These are phyloP conservation scores for Barnettozyma wickerhamii DNA, from an alignment of 805 yeast species.

Conservation along the genomic window DNA sequence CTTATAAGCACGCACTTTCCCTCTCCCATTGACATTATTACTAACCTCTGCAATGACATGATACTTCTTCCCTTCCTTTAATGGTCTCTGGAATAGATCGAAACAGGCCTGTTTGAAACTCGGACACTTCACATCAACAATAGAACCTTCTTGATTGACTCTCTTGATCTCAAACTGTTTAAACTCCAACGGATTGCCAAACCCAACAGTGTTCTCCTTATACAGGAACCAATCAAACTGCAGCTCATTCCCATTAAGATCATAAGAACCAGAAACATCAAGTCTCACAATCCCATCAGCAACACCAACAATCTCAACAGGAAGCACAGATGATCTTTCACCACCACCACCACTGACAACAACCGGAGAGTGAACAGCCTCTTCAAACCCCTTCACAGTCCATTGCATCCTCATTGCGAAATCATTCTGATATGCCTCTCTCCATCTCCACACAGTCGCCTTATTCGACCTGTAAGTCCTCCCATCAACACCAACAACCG, in stretches of 20 bases:
- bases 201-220: slow-evolving; percentile 20
- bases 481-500: slow-evolving; percentile 20
- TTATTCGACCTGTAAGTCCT: slow-evolving; percentile 19
- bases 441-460: slow-evolving; percentile 33
- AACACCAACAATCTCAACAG: no score
- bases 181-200: slow-evolving; percentile 20
- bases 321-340: slow-evolving; percentile 20
- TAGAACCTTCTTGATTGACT: slow-evolving; percentile 10
- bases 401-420: slow-evolving; percentile 31
- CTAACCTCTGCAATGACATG: slow-evolving; percentile 24
- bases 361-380: slow-evolving; percentile 25
- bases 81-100: slow-evolving; percentile 9
- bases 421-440: slow-evolving; percentile 28
- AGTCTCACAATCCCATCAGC: slow-evolving; percentile 17
- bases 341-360: slow-evolving; percentile 22
- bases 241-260: slow-evolving; percentile 18
- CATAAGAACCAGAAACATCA: slow-evolving; percentile 26
- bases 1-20: not conserved
- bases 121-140: slow-evolving; percentile 15
- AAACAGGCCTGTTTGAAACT: slow-evolving; percentile 3
- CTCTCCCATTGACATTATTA: no score
- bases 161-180: slow-evolving; percentile 13
- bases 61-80: slow-evolving; percentile 12
- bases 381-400: slow-evolving; percentile 27
- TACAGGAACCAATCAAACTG: slow-evolving; percentile 28